Evolutionary conservation across 768 basidiomycete genomes (phyloP).

Genomic region (Mycena belliarum): DNA sequence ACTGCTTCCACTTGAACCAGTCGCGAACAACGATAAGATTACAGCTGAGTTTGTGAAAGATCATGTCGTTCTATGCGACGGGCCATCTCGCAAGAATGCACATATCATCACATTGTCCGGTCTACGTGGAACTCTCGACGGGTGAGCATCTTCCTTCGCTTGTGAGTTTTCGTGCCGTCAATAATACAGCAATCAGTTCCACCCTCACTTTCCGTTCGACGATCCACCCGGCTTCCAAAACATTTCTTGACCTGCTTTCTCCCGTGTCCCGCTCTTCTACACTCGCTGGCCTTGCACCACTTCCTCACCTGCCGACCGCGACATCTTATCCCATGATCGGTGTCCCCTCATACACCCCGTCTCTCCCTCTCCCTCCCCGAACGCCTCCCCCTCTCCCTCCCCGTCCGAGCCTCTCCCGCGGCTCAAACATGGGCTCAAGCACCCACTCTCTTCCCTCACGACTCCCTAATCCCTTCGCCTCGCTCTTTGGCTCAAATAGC

Average conservation of each 20-base stretch:
- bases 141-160: slow-evolving; percentile 42
- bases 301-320: slow-evolving; percentile 42
- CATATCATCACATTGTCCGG: slow-evolving; percentile 82
- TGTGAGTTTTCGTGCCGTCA: background rate
- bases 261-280: slow-evolving; percentile 34
- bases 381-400: slow-evolving; percentile 38
- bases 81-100: slow-evolving; percentile 44
- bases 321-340: slow-evolving; percentile 50
- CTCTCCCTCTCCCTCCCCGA: slow-evolving; percentile 53
- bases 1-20: slow-evolving; percentile 70
- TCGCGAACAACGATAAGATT: slow-evolving; percentile 52
- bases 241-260: slow-evolving; percentile 40
- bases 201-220: slow-evolving; percentile 47
- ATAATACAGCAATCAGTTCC: slow-evolving; percentile 31
- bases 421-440: slow-evolving; percentile 28
- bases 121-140: slow-evolving; percentile 66
- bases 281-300: slow-evolving; percentile 50
- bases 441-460: slow-evolving; percentile 51
- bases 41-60: slow-evolving; percentile 80
- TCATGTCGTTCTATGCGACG: slow-evolving; percentile 73
- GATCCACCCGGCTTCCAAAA: slow-evolving; percentile 41
- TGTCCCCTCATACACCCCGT: slow-evolving; percentile 44
- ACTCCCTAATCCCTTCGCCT: slow-evolving; percentile 75
- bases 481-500: slow-evolving; percentile 61
- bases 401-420: slow-evolving; percentile 27